Evolutionary conservation across 306 rosid species (phyloP), one percentile per base, ranked within the genome.

Genomic region (Rosa lucieae): DNA sequence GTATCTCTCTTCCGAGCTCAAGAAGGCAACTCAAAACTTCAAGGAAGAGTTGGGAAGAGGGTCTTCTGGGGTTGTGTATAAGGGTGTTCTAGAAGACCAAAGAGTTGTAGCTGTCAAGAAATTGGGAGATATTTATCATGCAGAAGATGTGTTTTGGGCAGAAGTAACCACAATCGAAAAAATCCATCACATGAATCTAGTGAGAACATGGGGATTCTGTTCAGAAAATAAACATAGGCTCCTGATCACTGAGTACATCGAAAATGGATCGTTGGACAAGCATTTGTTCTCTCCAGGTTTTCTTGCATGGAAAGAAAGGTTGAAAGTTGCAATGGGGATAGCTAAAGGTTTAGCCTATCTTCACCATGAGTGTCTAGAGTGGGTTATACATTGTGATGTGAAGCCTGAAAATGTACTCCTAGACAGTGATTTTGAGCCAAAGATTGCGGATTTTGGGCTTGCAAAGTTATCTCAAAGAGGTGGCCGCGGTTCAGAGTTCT

Each of bases 391-490:
- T 48, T 89, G 90, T 35, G 91, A 89, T 55, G 86, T 89, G 71
- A 91, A 89, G 79, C 91, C 90, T 14, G 89, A 89, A 11, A 89
- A 91, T 44, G 82, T 87, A 62, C 89, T 91, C 11, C 35, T 89
- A 0, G 88, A 84, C 70, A 46, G 85, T 5, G 58, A 84, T 3
- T 86, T 84, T 62, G 69, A 80, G 10, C 90, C 95, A 13, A 88
- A 91, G 76, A 90, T 91, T 6, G 89, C 89, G 0, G 90, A 89
- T 83, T 89, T 89, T 62, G 93, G 89, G 13, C 17, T 89, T 23
- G 82, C 91, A 1, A 86, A 86, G 67, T n/a, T 84, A 20, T 67
- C 72, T 7, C 79, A 84, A 15, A 84, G 85, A 72, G 79, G 52
- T 11, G 69, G 75, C 5, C 73, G 73, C 10, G 37, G 13, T 67